These are phyloP conservation scores for Fagus crenata DNA, from an alignment of 306 rosid species.

Conservation along the genomic window DNA sequence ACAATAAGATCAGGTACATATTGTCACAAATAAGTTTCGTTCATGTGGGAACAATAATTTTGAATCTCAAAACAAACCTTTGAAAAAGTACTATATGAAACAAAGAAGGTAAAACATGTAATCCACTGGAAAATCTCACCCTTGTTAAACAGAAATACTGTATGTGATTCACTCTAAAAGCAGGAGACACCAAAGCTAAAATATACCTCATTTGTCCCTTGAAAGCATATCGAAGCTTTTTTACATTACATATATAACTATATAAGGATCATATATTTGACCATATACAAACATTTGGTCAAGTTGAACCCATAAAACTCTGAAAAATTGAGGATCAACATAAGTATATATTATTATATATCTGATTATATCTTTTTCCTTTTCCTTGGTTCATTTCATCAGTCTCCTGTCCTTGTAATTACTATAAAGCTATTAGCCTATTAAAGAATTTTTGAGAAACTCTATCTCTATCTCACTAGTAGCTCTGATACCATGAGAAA, in stretches of 20 bases:
- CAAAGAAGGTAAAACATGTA: slow-evolving; percentile 5
- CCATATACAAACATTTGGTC: background rate
- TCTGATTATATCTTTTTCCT: background rate
- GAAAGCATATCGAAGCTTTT: too few relatives aligned
- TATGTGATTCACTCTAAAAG: background rate
- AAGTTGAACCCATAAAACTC: background rate
- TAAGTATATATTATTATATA: background rate
- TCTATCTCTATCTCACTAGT: too few relatives aligned
- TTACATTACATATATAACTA: too few relatives aligned
- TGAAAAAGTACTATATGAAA: background rate
- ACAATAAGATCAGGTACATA: background rate
- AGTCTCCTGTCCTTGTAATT: too few relatives aligned
- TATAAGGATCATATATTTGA: background rate
- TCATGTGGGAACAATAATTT: background rate
- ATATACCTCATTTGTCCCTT: background rate
- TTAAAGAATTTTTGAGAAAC: too few relatives aligned
- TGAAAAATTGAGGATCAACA: background rate
- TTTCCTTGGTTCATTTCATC: background rate
- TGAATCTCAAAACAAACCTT: background rate
- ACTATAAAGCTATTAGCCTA: too few relatives aligned
- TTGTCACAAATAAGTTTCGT: background rate
- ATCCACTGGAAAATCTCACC: slow-evolving; percentile 16
- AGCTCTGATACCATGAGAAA: too few relatives aligned
- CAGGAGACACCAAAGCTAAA: background rate
- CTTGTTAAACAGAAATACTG: background rate